These are phyloP conservation scores for Senna siamea DNA, from an alignment of 306 rosid species.

Conservation along the genomic window DNA sequence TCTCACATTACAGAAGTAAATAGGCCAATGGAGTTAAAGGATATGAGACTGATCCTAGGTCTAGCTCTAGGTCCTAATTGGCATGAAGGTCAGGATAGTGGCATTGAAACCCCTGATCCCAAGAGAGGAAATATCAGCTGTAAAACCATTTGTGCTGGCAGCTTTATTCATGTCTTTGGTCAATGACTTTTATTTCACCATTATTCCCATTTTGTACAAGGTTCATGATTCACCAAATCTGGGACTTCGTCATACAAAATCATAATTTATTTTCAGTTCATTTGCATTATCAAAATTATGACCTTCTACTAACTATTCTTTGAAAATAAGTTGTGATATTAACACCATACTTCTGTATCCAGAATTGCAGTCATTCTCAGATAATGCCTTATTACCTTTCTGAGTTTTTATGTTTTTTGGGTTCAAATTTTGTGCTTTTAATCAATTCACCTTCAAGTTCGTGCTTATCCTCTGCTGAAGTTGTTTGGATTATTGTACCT, in stretches of 20 bases:
- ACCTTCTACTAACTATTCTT: neutral
- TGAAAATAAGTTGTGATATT: neutral
- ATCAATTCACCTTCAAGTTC: slow-evolving; percentile 1
- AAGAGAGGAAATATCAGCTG: neutral
- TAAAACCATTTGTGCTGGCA: neutral
- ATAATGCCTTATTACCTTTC: neutral
- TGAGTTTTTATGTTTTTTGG: neutral
- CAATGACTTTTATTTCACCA: slow-evolving; percentile 19
- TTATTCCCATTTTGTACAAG: slow-evolving; percentile 12
- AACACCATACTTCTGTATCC: neutral
- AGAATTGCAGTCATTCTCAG: neutral
- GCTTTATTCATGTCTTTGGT: neutral
- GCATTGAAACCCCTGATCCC: neutral
- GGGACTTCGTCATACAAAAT: neutral
- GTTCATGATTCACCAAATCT: neutral
- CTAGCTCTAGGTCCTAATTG: too few species aligned
- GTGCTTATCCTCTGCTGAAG: neutral
- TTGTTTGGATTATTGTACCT: slow-evolving; percentile 4
- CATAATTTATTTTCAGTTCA: neutral
- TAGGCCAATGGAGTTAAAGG: slow-evolving; percentile 7
- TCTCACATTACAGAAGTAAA: neutral
- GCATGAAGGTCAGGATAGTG: neutral
- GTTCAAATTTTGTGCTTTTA: neutral
- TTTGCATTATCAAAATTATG: neutral
- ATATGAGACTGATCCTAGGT: neutral